Percentiles rank a stretch among this genome's conserved stretches.
Conservation (phyloP, 2,329 filamentous ascomycete genomes). For the Calonectria pauciramosa region DNA sequence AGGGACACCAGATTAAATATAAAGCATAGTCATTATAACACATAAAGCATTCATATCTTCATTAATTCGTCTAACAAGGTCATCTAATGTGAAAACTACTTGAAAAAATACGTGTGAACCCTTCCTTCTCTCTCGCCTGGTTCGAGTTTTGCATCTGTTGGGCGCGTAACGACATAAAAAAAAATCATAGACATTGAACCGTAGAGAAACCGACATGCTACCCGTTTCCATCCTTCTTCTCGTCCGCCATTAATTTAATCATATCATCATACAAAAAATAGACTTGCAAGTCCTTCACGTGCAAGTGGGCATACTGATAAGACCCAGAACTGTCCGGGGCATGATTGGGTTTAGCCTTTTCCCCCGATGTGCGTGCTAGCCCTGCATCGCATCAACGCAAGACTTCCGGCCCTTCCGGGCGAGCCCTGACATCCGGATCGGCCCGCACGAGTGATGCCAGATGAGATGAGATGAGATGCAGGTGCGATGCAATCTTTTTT, state of each 20-base stretch:
- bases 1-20: background rate
- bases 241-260: slow-evolving; percentile 1
- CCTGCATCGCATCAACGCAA: slow-evolving; percentile 6
- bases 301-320: background rate
- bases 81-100: background rate
- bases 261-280: background rate
- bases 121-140: background rate
- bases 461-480: slow-evolving; percentile 6
- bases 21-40: background rate
- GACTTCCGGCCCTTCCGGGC: slow-evolving; percentile 20
- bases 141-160: slow-evolving; percentile 3
- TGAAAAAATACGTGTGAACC: background rate
- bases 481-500: slow-evolving; percentile 16
- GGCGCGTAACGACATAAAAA: background rate
- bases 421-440: slow-evolving; percentile 18
- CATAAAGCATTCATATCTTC: slow-evolving; percentile 36
- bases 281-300: background rate
- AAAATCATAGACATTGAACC: background rate
- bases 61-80: slow-evolving; percentile 31
- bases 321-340: background rate
- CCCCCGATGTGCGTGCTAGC: background rate
- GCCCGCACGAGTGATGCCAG: slow-evolving; percentile 7
- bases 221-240: background rate
- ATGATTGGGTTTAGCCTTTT: background rate
- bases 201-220: background rate